Base-by-base conservation (phyloP, 179 eudicot genomes). In the Heliamphora pulchella region DNA sequence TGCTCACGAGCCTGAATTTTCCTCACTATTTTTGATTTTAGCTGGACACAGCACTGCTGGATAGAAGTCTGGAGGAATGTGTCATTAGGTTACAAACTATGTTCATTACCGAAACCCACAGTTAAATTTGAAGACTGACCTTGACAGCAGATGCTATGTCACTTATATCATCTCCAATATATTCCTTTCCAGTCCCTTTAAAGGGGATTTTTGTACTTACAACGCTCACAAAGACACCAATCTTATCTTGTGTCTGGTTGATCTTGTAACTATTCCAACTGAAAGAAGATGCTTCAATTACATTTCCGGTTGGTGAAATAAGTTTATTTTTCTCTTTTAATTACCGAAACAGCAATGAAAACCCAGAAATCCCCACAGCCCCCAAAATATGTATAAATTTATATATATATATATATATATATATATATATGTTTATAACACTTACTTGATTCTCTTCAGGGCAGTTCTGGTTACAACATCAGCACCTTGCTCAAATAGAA, bases 401-500 rank as follows among this genome's bases (percentile, higher is more conserved):
- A 39, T 64, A 20, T 63, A 71, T 22, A 44, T 51, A 80, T 55
- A 67, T 50, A 66, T 10, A 15, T 43, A 51, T 17, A 17, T 64
- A 15, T 64, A 61, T 15, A 54, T 6, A 55, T 55, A 59, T 57
- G 13, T 55, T 14, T 18, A 41, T 59, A 43, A 63, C 44, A 48
- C 88, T 86, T 91, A 96, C 99, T 92, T 96, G 83, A 96, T 96
- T 84, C 99, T 92, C 91, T 91, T 94, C 83, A 84, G 22, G 63
- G 98, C 96, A 85, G 97, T 91, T 85, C 99, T 90, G 66, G 99
- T 94, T 82, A 96, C 96, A 80, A 96, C 99, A 89, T 96, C 99
- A 83, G 98, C 99, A 79, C 99, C 99, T 94, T 96, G 98, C 94
- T 96, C 99, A 43, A 96, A 96, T 62, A 94, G 91, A 87, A 96